Conservation (phyloP, 208 protist species). For the Acanthamoeba healyi region DNA sequence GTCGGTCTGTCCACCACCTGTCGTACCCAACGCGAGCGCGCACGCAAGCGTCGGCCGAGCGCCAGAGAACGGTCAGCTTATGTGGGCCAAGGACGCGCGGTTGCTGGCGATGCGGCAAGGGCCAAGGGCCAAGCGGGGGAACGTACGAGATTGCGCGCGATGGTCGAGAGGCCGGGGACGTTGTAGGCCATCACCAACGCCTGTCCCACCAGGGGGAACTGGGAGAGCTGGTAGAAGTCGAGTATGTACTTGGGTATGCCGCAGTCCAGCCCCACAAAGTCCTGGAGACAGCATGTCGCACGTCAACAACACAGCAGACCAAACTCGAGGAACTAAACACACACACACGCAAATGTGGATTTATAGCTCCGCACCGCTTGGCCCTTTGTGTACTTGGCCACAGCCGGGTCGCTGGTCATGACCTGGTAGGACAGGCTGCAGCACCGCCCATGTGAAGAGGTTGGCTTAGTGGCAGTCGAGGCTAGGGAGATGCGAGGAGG, state of each 20-base stretch:
- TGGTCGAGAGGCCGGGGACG: neutral
- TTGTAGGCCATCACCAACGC: constrained; percentile 54
- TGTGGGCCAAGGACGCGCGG: neutral
- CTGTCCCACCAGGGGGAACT: neutral
- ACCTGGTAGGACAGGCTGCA: neutral
- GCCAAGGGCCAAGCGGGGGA: neutral
- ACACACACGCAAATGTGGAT: too few species aligned
- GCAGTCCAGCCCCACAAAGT: neutral
- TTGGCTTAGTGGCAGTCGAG: neutral
- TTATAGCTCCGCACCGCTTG: neutral
- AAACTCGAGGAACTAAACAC: neutral
- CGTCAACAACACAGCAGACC: neutral
- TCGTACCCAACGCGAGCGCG: too few species aligned
- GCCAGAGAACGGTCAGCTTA: neutral
- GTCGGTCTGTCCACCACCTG: constrained; percentile 28
- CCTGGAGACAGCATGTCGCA: neutral
- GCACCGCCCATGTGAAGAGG: too few species aligned
- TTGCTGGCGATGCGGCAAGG: neutral
- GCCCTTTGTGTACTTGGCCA: neutral
- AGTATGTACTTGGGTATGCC: neutral
- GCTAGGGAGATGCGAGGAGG: neutral
- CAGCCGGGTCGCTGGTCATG: neutral
- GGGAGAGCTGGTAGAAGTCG: neutral
- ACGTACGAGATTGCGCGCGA: neutral
- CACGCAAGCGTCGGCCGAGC: too few species aligned